Conservation (phyloP, 805 yeast species). For the Schwanniomyces sp. region DNA sequence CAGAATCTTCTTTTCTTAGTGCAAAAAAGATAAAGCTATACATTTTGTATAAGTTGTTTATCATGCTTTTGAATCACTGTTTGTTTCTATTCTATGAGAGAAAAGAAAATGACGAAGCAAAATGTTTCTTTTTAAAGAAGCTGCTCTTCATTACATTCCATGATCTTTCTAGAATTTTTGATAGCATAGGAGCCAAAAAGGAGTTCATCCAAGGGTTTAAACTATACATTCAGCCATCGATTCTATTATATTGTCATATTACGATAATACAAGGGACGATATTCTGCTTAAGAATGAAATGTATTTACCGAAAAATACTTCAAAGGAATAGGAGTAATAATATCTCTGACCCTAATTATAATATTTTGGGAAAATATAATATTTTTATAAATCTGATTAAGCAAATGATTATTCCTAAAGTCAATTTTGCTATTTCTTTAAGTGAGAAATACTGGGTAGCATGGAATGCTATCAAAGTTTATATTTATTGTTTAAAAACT, state of each 20-base stretch:
- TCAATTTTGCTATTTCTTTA: neutral
- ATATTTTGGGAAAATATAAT: neutral
- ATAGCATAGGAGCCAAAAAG: neutral
- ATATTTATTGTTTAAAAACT: conserved; percentile 1
- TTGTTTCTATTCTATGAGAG: conserved; percentile 41
- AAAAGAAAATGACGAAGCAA: conserved; percentile 20
- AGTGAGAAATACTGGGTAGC: conserved; percentile 38
- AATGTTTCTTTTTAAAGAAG: conserved; percentile 33
- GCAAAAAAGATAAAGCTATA: conserved; percentile 1
- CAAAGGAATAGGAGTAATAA: neutral
- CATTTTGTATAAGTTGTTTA: conserved; percentile 1
- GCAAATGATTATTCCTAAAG: neutral
- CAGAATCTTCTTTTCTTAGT: neutral
- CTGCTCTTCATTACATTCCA: conserved; percentile 18
- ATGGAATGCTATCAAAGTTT: conserved; percentile 26
- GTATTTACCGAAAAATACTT: neutral
- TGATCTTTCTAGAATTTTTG: conserved; percentile 13
- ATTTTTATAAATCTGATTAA: neutral
- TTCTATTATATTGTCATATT: conserved; percentile 1
- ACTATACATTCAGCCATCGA: conserved; percentile 1
- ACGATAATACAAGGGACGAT: neutral
- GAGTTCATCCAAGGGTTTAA: neutral
- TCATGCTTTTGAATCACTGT: conserved; percentile 23
- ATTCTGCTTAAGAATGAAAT: conserved; percentile 1
- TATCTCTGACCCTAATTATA: neutral